These are phyloP conservation scores for Fraxinus albicans DNA, from an alignment of 305 asterid species.

Conservation along the genomic window DNA sequence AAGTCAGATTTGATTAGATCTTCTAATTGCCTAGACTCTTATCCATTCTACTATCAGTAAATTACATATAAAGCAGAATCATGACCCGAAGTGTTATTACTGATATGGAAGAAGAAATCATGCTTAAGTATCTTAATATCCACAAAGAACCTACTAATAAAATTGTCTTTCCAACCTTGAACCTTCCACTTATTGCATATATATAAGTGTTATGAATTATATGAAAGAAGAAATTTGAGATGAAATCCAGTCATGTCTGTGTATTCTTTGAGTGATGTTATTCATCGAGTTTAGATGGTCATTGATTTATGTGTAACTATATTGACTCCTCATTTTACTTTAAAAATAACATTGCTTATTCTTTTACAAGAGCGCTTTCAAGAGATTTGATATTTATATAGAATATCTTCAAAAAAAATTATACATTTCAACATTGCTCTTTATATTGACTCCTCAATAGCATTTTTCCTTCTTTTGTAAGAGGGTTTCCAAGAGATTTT, in stretches of 20 bases:
- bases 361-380: background rate
- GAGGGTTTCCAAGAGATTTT: background rate
- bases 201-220: background rate
- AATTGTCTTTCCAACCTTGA: background rate
- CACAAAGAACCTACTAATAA: background rate
- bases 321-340: background rate
- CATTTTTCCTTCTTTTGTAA: background rate
- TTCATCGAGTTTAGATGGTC: background rate
- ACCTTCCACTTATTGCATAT: background rate
- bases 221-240: background rate
- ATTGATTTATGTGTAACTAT: background rate
- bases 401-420: background rate
- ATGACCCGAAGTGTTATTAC: background rate
- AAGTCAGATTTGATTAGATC: background rate
- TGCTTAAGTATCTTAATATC: background rate
- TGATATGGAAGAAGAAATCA: background rate
- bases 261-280: background rate
- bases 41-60: background rate
- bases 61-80: background rate
- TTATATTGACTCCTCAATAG: background rate
- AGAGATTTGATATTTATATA: too few species aligned
- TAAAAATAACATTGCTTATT: background rate
- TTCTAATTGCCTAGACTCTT: background rate
- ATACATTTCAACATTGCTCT: background rate
- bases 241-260: background rate